Evolutionary conservation across 2,329 filamentous ascomycete species (phyloP).

Genomic region (Exophiala phaeomuriformis): DNA sequence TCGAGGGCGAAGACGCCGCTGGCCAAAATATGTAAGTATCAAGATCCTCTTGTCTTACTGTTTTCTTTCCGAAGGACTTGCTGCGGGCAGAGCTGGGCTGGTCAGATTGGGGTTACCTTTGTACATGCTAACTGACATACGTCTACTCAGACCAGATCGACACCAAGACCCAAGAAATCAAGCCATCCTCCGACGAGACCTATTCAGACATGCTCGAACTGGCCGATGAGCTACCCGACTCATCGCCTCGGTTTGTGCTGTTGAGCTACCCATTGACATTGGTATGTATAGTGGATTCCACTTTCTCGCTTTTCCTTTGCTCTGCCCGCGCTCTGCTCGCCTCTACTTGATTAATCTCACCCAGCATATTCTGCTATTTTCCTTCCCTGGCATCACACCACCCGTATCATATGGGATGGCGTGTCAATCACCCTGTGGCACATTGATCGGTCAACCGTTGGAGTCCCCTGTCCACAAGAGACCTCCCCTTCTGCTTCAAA

Average conservation of each 20-base stretch:
- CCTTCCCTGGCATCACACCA: neutral
- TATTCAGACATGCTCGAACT: constrained; percentile 77
- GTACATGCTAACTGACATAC: neutral
- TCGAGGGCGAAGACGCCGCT: constrained; percentile 80
- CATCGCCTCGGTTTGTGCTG: constrained; percentile 80
- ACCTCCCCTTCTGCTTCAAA: too few relatives aligned
- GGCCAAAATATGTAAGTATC: constrained; percentile 78
- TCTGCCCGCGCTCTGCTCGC: neutral
- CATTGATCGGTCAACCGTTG: too few relatives aligned
- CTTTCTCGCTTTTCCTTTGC: neutral
- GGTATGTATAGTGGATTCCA: constrained; percentile 41
- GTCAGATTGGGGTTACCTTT: too few relatives aligned
- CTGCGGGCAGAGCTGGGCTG: too few relatives aligned
- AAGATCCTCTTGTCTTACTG: neutral
- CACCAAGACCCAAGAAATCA: constrained; percentile 82
- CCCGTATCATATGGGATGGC: neutral
- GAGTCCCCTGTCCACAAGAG: too few relatives aligned
- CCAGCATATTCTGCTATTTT: too few relatives aligned
- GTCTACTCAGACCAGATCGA: constrained; percentile 62
- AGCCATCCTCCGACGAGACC: constrained; percentile 68
- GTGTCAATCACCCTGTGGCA: too few relatives aligned
- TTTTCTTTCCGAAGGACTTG: too few relatives aligned
- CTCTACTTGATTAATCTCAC: too few relatives aligned
- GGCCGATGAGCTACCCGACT: constrained; percentile 83
- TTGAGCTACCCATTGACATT: constrained; percentile 85